Evolutionary conservation across 768 basidiomycete genomes (phyloP).

Genomic region (Termitomyces sp.): DNA sequence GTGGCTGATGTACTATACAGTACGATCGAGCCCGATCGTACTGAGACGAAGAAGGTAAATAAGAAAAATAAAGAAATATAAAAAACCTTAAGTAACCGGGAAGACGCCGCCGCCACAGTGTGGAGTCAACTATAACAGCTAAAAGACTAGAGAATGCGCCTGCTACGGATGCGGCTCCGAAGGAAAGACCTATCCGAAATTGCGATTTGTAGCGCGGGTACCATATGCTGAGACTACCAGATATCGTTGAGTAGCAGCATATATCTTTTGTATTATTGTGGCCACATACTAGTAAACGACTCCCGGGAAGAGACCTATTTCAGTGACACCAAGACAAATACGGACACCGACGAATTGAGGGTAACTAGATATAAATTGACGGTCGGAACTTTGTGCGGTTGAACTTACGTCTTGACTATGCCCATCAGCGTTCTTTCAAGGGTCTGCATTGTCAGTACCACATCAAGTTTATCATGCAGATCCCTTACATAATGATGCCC

Average conservation of each 20-base stretch:
- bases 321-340: constrained; percentile 56
- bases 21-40: too few relatives aligned
- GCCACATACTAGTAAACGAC: constrained; percentile 61
- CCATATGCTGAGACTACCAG: constrained; percentile 55
- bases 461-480: not conserved
- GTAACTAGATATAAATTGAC: constrained; percentile 32
- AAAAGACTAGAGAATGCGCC: constrained; percentile 59
- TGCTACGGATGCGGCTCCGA: constrained; percentile 57
- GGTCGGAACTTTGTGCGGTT: not conserved
- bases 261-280: not conserved
- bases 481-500: constrained; percentile 55
- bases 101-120: too few relatives aligned
- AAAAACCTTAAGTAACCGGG: too few relatives aligned
- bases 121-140: too few relatives aligned
- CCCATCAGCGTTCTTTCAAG: constrained; percentile 56
- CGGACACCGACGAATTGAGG: constrained; percentile 54
- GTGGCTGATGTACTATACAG: too few relatives aligned
- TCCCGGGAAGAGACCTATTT: constrained; percentile 70
- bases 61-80: too few relatives aligned
- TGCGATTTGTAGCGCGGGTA: constrained; percentile 61
- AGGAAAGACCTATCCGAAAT: constrained; percentile 57
- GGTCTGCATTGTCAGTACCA: not conserved
- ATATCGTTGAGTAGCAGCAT: not conserved
- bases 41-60: too few relatives aligned
- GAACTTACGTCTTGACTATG: constrained; percentile 52